Percentiles rank a stretch among this genome's conserved stretches.
phyloP scores from a whole-genome alignment of 1,284 basidiomycete genomes.

The Puccinia hordei region DNA sequence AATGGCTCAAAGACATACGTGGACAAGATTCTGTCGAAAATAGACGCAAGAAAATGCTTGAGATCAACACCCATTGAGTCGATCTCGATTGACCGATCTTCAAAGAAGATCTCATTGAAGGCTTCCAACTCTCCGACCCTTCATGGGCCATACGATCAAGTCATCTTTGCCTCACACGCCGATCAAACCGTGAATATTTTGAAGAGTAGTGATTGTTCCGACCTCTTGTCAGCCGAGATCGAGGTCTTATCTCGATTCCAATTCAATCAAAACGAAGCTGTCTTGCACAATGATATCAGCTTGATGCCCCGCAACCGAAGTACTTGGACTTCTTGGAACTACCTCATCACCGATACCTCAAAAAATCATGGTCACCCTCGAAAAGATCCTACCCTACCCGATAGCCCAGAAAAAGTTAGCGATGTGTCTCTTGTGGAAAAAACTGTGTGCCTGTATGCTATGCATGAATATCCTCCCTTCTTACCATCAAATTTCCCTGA shows the following conservation, averaged over 20 bases:
- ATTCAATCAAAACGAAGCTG: slow-evolving; percentile 72
- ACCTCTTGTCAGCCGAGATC: slow-evolving; percentile 62
- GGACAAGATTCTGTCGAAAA: slow-evolving; percentile 66
- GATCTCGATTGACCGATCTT: slow-evolving; percentile 51
- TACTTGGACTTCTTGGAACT: slow-evolving; percentile 45
- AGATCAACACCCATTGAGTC: slow-evolving; percentile 66
- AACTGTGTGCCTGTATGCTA: slow-evolving; percentile 42
- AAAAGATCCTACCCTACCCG: slow-evolving; percentile 65
- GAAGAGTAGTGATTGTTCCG: not conserved
- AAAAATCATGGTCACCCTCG: slow-evolving; percentile 68
- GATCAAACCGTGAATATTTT: slow-evolving; percentile 70
- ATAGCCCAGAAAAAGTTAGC: slow-evolving; percentile 66
- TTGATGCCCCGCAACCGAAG: not conserved
- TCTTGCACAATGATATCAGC: slow-evolving; percentile 68
- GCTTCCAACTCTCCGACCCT: slow-evolving; percentile 62
- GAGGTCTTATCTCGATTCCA: slow-evolving; percentile 66
- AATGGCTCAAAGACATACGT: slow-evolving; percentile 74
- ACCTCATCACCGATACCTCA: slow-evolving; percentile 16
- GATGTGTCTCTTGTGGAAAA: slow-evolving; percentile 63
- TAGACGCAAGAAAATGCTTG: slow-evolving; percentile 67
- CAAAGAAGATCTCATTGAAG: slow-evolving; percentile 58
- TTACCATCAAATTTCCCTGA: not conserved
- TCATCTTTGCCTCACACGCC: slow-evolving; percentile 76
- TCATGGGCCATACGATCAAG: slow-evolving; percentile 68
- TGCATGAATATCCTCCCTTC: not conserved